Percentiles rank a stretch among this genome's conserved stretches.
phyloP scores from a whole-genome alignment of 2,329 filamentous ascomycete genomes.

The Arachnopeziza araneosa region DNA sequence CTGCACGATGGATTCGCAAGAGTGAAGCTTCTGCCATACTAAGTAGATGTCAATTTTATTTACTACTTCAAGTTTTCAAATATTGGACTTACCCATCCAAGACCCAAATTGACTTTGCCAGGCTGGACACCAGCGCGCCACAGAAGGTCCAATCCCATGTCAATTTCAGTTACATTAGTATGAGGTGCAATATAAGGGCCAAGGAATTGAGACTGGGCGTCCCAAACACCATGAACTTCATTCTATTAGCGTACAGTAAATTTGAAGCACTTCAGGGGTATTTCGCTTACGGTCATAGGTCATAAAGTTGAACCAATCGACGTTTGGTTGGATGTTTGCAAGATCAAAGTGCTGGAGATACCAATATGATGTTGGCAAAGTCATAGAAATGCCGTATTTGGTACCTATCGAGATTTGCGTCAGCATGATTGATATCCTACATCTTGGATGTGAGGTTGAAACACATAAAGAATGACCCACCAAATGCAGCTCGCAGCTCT shows the following conservation, averaged over 20 bases:
- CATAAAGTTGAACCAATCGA: constrained; percentile 34
- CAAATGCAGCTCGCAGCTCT: constrained; percentile 30
- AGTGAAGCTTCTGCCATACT: constrained; percentile 42
- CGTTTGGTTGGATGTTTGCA: constrained; percentile 18
- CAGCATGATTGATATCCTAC: no score
- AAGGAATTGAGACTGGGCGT: constrained; percentile 26
- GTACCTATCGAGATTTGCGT: no score
- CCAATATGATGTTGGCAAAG: constrained; percentile 25
- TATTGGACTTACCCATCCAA: not conserved
- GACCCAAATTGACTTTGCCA: constrained; percentile 40
- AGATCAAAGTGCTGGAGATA: constrained; percentile 32
- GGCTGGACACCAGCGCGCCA: constrained; percentile 38
- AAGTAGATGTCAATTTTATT: constrained; percentile 28
- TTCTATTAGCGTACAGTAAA: not conserved
- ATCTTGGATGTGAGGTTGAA: no score
- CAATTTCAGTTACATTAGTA: constrained; percentile 39
- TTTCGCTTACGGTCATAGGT: constrained; percentile 24
- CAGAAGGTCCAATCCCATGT: constrained; percentile 32
- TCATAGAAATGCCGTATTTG: constrained; percentile 38
- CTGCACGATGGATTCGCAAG: not conserved
- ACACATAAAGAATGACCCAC: no score
- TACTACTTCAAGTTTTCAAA: no score
- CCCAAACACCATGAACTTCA: constrained; percentile 37
- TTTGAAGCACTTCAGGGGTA: not conserved
- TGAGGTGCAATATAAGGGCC: constrained; percentile 34